A percentile compares a stretch with the other conserved stretches of the same genome.
Evolutionary conservation across 1,284 basidiomycete species (phyloP).

Genomic region (Rhodotorula sp.): DNA sequence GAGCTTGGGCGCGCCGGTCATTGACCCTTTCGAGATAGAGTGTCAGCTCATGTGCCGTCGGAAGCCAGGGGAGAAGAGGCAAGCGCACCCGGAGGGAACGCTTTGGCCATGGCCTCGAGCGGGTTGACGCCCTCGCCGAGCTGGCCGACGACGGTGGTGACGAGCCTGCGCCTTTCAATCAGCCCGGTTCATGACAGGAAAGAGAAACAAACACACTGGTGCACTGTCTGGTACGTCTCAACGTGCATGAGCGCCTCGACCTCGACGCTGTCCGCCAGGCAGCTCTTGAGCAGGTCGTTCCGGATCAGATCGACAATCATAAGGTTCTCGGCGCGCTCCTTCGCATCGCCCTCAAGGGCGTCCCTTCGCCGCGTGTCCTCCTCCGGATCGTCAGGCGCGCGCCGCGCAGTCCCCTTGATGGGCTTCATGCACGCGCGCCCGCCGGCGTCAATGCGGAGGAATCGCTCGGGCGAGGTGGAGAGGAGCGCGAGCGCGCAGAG

Average conservation of each 20-base stretch:
- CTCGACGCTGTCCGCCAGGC: constrained; percentile 66
- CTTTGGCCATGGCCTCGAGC: constrained; percentile 47
- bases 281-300: constrained; percentile 80
- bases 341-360: constrained; percentile 70
- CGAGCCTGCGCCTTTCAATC: constrained; percentile 56
- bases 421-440: constrained; percentile 81
- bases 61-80: constrained; percentile 5
- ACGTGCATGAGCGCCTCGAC: constrained; percentile 85
- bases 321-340: constrained; percentile 95
- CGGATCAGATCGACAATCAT: constrained; percentile 99
- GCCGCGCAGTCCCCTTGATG: constrained; percentile 78
- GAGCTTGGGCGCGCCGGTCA: constrained; percentile 97
- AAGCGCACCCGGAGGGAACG: constrained; percentile 78
- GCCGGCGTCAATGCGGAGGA: constrained; percentile 72
- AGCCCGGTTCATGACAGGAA: background rate
- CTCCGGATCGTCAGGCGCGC: constrained; percentile 14
- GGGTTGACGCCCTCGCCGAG: constrained; percentile 72
- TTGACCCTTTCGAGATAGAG: constrained; percentile 49
- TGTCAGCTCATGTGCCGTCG: background rate
- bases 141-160: constrained; percentile 84
- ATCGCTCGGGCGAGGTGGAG: constrained; percentile 85
- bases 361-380: constrained; percentile 52
- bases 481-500: constrained; percentile 68
- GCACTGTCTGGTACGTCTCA: constrained; percentile 92
- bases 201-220: constrained; percentile 60